Evolutionary conservation across 108 stramenopile genomes (phyloP), one percentile per base, ranked within the genome.

Genomic region (Cyclotella choctawhatcheeana): DNA sequence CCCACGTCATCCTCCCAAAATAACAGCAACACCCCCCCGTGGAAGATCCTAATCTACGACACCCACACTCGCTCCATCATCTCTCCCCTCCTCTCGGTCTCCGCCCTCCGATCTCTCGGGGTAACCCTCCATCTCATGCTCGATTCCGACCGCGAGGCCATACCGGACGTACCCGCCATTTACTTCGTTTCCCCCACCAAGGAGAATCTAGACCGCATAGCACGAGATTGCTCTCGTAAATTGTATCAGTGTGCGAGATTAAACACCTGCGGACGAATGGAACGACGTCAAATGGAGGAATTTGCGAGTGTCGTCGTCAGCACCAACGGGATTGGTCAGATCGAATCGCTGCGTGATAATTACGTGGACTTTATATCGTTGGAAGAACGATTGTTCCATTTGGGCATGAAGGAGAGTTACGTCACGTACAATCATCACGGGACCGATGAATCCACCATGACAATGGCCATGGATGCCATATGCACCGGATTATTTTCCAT

Each of bases 21-120:
- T n/a, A n/a, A n/a, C n/a, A n/a, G n/a, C n/a, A n/a, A n/a, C n/a
- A n/a, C n/a, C n/a, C n/a, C n/a, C 62, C 89, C 96, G 67, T 99
- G 98, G 98, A 99, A 98, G 84, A 93, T 98, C 37, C 81, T 99
- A 48, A 95, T 99, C 65, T 98, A 98, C 80, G 99, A 99, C 84
- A 72, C 74, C 13, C 85, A 87, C 63, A 94, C 96, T 67, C 91
- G 97, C 30, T 89, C 94, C 59, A 96, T 99, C 67, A 97, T 99
- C 74, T 96, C 96, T 4, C 98, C 99, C 5, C 84, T 99, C 7
- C 73, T 98, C 13, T 89, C 88, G 56, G 97, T 99, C 17, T 88
- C 92, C 51, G 93, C 93, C 72, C 89, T 99, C 21, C 92, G 99
- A 14, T 81, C 90, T 33, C 87, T 90, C 7, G 99, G 99, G 37